Conservation (phyloP, 345 rosid species). For the Psidium guajava region DNA sequence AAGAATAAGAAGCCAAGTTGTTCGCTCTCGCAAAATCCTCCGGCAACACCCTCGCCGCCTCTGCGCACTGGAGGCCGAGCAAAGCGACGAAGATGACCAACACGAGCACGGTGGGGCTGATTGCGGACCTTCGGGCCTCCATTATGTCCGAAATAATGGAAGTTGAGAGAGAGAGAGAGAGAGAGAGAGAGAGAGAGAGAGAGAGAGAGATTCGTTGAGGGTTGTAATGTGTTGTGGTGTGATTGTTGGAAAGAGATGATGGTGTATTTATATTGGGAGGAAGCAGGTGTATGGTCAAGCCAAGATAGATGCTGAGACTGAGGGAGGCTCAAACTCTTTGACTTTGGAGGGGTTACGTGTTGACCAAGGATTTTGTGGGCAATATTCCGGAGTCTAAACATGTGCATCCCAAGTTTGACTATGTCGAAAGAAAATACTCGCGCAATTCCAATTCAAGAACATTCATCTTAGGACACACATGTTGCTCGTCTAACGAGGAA, state of each 20-base stretch:
- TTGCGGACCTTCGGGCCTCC: neutral
- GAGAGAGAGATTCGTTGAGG: neutral
- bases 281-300: neutral
- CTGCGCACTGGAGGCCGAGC: neutral
- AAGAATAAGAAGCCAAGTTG: conserved; percentile 5
- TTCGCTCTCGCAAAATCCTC: conserved; percentile 1
- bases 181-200: neutral
- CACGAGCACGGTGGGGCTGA: neutral
- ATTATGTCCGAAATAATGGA: neutral
- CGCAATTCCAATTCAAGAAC: neutral
- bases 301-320: neutral
- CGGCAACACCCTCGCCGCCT: neutral
- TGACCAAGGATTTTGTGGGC: neutral
- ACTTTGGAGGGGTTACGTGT: neutral
- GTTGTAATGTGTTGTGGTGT: neutral
- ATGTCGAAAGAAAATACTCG: neutral
- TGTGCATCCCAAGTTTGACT: neutral
- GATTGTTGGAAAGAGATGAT: neutral
- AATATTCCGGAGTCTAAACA: neutral
- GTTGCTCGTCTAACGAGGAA: too few relatives aligned
- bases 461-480: neutral
- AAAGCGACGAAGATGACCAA: neutral
- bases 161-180: neutral
- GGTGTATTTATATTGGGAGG: neutral
- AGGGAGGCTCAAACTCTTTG: neutral